Percentiles rank a stretch among this genome's conserved stretches.
phyloP scores from a whole-genome alignment of 345 rosid species.

The Dovyalis caffra region DNA sequence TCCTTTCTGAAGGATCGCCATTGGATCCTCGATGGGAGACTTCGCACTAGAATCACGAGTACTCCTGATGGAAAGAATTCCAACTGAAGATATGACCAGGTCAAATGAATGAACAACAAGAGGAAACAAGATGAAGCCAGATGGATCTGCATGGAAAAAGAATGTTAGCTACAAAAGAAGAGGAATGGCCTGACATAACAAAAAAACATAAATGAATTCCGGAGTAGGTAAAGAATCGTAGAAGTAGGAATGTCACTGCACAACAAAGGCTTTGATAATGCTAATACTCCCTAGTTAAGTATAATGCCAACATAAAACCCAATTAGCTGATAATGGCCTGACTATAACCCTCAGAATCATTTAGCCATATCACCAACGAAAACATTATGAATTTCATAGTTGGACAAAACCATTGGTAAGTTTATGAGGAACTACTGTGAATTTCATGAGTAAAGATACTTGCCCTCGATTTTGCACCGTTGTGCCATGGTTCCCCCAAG shows the following conservation, averaged over 20 bases:
- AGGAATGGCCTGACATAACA: background rate
- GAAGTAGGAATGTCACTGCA: background rate
- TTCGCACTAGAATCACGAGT: constrained; percentile 73
- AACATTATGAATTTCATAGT: background rate
- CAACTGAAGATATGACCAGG: constrained; percentile 84
- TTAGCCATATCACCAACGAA: background rate
- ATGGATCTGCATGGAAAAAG: constrained; percentile 72
- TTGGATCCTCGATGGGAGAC: constrained; percentile 85
- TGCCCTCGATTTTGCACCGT: constrained; percentile 89
- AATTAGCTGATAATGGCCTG: background rate
- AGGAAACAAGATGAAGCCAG: constrained; percentile 97
- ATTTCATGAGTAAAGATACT: constrained; percentile 11
- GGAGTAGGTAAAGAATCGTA: constrained; percentile 2
- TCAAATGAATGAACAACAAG: constrained; percentile 98
- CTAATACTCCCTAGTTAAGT: background rate
- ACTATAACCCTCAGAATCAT: background rate
- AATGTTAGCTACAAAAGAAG: constrained; percentile 20
- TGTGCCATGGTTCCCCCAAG: constrained; percentile 98
- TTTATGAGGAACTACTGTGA: background rate
- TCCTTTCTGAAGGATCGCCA: constrained; percentile 97
- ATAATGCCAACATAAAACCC: background rate
- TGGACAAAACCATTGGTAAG: background rate
- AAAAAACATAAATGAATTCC: constrained; percentile 4
- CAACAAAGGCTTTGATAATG: background rate
- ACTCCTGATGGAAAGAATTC: constrained; percentile 86